phyloP scores from a whole-genome alignment of 345 rosid species.

The Bruguiera gymnorhiza region DNA sequence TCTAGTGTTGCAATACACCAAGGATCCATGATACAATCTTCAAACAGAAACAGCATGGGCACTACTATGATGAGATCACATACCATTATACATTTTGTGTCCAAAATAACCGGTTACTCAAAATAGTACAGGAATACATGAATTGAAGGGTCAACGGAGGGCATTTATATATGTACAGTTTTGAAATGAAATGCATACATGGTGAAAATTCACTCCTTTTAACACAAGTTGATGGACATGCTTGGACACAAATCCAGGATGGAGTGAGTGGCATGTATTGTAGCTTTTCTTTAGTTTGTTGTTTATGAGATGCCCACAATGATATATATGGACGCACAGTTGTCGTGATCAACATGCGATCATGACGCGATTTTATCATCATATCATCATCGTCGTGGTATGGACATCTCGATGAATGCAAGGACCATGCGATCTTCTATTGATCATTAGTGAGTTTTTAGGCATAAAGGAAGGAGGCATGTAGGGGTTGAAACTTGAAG shows the following conservation, averaged over 20 bases:
- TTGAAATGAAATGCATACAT: no score
- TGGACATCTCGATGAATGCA: no score
- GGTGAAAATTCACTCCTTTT: no score
- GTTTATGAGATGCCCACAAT: no score
- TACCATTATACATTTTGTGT: not conserved
- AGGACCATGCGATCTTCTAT: no score
- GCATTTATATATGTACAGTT: not conserved
- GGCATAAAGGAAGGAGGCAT: no score
- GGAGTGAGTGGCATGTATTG: no score
- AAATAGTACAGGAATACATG: not conserved
- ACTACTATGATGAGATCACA: conserved; percentile 13
- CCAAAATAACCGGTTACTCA: not conserved
- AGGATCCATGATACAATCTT: conserved; percentile 12
- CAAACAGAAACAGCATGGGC: conserved; percentile 9
- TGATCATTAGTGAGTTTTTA: no score
- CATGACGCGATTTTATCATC: not conserved
- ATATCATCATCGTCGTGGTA: not conserved
- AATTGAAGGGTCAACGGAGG: not conserved
- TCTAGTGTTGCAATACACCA: conserved; percentile 13
- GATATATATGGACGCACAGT: not conserved
- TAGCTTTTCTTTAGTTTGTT: no score
- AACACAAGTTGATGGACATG: not conserved
- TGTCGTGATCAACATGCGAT: not conserved
- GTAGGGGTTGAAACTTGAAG: no score
- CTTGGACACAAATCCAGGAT: not conserved